Conservation (phyloP, 2,329 filamentous ascomycete genomes). For the Penicillium sp. region DNA sequence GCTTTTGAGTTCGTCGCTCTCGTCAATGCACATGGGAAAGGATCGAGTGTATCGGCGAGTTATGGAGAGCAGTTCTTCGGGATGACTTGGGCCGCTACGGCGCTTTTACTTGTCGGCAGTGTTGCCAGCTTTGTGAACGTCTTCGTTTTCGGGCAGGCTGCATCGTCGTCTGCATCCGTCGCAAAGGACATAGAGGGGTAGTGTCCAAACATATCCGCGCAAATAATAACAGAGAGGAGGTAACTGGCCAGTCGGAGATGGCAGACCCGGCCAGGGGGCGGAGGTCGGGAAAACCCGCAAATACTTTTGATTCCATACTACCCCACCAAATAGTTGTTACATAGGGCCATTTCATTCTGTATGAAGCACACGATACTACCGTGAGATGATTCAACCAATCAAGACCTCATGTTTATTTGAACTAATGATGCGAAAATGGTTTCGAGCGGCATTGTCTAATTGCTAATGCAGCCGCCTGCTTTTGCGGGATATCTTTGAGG, state of each 20-base stretch:
- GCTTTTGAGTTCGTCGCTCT: conserved; percentile 51
- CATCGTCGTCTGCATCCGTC: conserved; percentile 1
- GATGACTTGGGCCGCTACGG: conserved; percentile 58
- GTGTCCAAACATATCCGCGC: background rate
- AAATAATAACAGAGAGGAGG: background rate
- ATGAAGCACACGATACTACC: background rate
- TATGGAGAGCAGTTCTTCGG: conserved; percentile 55
- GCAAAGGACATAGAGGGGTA: conserved; percentile 23
- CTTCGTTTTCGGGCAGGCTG: conserved; percentile 16
- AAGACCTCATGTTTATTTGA: background rate
- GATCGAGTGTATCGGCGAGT: conserved; percentile 49
- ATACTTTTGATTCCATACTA: background rate
- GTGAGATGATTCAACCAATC: background rate
- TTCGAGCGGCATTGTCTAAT: conserved; percentile 2
- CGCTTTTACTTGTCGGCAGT: conserved; percentile 30
- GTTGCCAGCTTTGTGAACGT: conserved; percentile 31
- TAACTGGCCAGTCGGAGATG: conserved; percentile 1
- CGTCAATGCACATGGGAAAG: conserved; percentile 53
- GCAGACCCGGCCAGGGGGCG: background rate
- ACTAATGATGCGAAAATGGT: background rate
- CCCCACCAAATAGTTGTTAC: background rate
- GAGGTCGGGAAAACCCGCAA: conserved; percentile 4
- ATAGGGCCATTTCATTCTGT: background rate
- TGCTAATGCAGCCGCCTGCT: conserved; percentile 5
- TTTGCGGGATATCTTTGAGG: conserved; percentile 8